Percentiles rank a stretch among this genome's conserved stretches.
Evolutionary conservation across 345 rosid genomes (phyloP).

Genomic region (Punica granatum): DNA sequence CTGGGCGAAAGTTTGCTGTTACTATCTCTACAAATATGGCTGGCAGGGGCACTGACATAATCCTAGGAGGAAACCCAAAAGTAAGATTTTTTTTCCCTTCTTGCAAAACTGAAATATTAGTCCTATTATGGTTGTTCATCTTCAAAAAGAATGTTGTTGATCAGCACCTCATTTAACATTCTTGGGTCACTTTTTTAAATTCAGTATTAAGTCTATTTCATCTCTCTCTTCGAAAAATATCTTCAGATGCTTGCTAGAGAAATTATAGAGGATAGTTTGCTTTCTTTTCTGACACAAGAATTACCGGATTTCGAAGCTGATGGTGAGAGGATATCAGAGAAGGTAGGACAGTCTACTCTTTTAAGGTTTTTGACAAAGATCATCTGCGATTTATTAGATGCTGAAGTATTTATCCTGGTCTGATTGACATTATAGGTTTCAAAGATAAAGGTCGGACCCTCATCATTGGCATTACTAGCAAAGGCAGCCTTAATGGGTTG

Average conservation of each 20-base stretch:
- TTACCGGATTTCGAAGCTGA: conserved; percentile 37
- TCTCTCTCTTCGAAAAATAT: conserved; percentile 15
- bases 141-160: neutral
- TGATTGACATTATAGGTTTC: conserved; percentile 44
- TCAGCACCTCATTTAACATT: neutral
- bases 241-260: conserved; percentile 85
- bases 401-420: neutral
- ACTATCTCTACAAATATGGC: conserved; percentile 98
- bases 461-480: conserved; percentile 76
- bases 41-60: conserved; percentile 96
- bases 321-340: conserved; percentile 33
- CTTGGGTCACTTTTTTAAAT: neutral
- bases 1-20: conserved; percentile 85
- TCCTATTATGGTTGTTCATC: neutral
- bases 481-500: conserved; percentile 78
- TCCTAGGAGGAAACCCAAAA: conserved; percentile 93
- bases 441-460: conserved; percentile 70
- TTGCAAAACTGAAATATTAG: neutral
- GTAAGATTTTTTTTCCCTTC: conserved; percentile 24
- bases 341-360: conserved; percentile 28
- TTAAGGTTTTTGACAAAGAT: conserved; percentile 2
- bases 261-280: conserved; percentile 74
- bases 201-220: conserved; percentile 7
- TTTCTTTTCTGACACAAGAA: conserved; percentile 64
- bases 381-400: neutral